Conservation (phyloP, 2,329 filamentous ascomycete genomes). For the Amesomyces nigricolor region DNA sequence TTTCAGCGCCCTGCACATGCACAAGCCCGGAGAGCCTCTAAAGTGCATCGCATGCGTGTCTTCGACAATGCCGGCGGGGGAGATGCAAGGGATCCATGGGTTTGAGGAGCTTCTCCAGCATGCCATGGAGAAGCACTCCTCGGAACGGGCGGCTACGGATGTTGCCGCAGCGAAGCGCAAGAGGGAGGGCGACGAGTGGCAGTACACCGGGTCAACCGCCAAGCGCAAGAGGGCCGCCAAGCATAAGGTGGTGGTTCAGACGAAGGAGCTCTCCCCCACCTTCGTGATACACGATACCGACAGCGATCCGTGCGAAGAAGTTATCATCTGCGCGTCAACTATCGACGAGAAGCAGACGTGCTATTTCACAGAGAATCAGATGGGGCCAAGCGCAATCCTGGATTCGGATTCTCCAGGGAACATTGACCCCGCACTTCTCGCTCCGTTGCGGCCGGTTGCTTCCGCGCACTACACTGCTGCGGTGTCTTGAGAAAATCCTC, state of each 20-base stretch:
- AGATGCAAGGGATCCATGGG: conserved; percentile 1
- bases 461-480: too few relatives aligned
- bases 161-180: conserved; percentile 5
- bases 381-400: conserved; percentile 3
- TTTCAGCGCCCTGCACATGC: conserved; percentile 3
- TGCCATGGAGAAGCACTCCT: conserved; percentile 8
- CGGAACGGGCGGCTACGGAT: conserved; percentile 2
- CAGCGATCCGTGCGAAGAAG: conserved; percentile 5
- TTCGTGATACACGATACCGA: conserved; percentile 5
- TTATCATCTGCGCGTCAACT: conserved; percentile 13
- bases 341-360: conserved; percentile 11
- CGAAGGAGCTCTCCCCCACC: too few relatives aligned
- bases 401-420: conserved; percentile 8
- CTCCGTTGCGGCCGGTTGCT: too few relatives aligned
- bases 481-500: too few relatives aligned
- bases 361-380: conserved; percentile 5
- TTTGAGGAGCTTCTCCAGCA: conserved; percentile 15
- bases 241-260: too few relatives aligned
- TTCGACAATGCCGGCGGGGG: conserved; percentile 9
- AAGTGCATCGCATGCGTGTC: conserved; percentile 4
- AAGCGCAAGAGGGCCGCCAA: too few relatives aligned
- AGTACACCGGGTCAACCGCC: too few relatives aligned
- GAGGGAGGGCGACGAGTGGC: conserved; percentile 14
- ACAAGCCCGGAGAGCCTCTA: neutral
- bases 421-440: conserved; percentile 13